Evolutionary conservation across 306 rosid species (phyloP), one percentile per base, ranked within the genome.

Genomic region (Arachis hypogaea): DNA sequence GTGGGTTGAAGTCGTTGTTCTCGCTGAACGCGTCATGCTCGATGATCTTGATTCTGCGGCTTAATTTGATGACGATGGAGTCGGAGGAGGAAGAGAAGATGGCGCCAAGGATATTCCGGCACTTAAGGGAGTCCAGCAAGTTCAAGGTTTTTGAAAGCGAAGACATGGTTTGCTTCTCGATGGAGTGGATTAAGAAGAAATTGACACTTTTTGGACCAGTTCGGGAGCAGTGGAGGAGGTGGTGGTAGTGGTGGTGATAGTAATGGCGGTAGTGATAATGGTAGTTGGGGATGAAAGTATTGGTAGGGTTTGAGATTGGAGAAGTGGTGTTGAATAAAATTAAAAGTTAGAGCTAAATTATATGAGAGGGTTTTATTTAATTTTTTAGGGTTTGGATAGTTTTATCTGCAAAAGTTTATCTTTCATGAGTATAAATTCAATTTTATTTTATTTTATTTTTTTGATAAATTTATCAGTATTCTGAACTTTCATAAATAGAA

Each of bases 71-170:
- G 9, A 72, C 70, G 7, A 61, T 86, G 86, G 92, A 86, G 71
- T 93, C 97, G 97, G 94, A 93, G 12, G 92, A 91, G 68, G 94
- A 96, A 0, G 94, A 90, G 11, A 80, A 94, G 28, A 93, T 93
- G 98, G 94, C 98, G 2, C 56, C 38, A 18, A 92, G 86, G 12
- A 89, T 93, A 89, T 93, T 91, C 42, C 65, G 49, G 82, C 84
- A 88, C 73, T 93, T 93, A 69, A 92, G 85, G 40, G 96, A 90
- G 71, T 82, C 89, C 2, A 84, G 87, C 60, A 93, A 93, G 88
- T 89, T 87, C 73, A 93, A 91, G 82, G 96, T 89, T 33, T 93
- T 93, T 8, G 97, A 96, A 0, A 85, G 85, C 1, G 92, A 92
- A 0, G 91, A 88, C 46, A 67, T 81, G 62, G 86, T 93, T 58